Evolutionary conservation across 2,329 filamentous ascomycete species (phyloP).

Genomic region (Rutstroemia sydowiana): DNA sequence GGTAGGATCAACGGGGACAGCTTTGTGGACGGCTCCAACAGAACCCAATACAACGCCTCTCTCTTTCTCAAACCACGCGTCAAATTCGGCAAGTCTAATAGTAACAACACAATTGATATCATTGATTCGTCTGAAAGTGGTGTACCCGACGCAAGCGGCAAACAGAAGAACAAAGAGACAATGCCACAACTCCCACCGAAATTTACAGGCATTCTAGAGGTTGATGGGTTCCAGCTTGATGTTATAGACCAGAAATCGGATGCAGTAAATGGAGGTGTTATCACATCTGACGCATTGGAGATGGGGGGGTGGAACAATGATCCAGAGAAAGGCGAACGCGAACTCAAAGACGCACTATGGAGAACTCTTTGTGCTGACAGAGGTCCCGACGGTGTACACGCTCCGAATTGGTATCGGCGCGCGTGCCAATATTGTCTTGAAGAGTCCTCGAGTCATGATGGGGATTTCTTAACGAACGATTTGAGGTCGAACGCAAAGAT

Average conservation of each 20-base stretch:
- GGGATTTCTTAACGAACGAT: slow-evolving; percentile 12
- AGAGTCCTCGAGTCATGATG: background rate
- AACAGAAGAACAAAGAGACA: background rate
- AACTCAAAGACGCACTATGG: slow-evolving; percentile 14
- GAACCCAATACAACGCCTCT: slow-evolving; percentile 13
- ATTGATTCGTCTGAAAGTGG: background rate
- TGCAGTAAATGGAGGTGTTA: slow-evolving; percentile 6
- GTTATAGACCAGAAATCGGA: slow-evolving; percentile 3
- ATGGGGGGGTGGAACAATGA: slow-evolving; percentile 12
- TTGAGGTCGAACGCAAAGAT: slow-evolving; percentile 3
- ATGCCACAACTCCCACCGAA: background rate
- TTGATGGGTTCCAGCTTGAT: slow-evolving; percentile 12
- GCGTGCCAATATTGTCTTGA: slow-evolving; percentile 15
- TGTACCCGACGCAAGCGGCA: background rate
- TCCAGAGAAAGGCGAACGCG: background rate
- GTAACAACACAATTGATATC: background rate
- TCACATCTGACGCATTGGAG: slow-evolving; percentile 7
- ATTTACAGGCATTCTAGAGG: slow-evolving; percentile 8
- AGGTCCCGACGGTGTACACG: slow-evolving; percentile 12
- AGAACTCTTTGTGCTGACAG: slow-evolving; percentile 19
- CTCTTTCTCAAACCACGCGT: background rate
- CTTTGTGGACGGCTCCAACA: slow-evolving; percentile 13
- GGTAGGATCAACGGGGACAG: slow-evolving; percentile 18
- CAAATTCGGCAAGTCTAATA: background rate
- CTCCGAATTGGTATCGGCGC: slow-evolving; percentile 17